Evolutionary conservation across 768 basidiomycete genomes (phyloP).

Genomic region (Mrakia blollopis): DNA sequence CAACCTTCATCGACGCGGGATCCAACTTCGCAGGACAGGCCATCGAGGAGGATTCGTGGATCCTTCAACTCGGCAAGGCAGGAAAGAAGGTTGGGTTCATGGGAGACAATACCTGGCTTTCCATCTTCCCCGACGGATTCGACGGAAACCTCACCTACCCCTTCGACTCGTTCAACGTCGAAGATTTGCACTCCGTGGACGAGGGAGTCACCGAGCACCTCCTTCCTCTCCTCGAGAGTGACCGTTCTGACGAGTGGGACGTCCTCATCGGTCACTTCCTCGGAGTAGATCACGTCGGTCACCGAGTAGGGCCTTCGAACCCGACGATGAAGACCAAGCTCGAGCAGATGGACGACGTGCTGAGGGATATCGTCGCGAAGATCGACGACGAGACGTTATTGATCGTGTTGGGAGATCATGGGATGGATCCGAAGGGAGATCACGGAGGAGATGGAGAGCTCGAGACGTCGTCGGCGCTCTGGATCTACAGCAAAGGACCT

Average conservation of each 20-base stretch:
- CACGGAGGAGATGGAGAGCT: slow-evolving; percentile 85
- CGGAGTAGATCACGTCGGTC: slow-evolving; percentile 94
- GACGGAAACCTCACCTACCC: slow-evolving; percentile 68
- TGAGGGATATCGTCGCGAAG: slow-evolving; percentile 63
- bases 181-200: slow-evolving; percentile 94
- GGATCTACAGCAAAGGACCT: slow-evolving; percentile 82
- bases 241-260: slow-evolving; percentile 62
- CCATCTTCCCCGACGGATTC: slow-evolving; percentile 75
- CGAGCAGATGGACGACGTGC: slow-evolving; percentile 76
- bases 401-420: slow-evolving; percentile 90
- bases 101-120: slow-evolving; percentile 97
- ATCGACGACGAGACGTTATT: slow-evolving; percentile 77
- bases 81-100: slow-evolving; percentile 71
- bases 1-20: slow-evolving; percentile 92
- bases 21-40: slow-evolving; percentile 83
- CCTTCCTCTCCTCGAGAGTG: slow-evolving; percentile 61
- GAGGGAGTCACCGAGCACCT: slow-evolving; percentile 78
- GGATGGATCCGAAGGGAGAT: slow-evolving; percentile 91
- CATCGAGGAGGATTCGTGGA: slow-evolving; percentile 80
- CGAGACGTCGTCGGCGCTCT: slow-evolving; percentile 79
- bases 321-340: slow-evolving; percentile 80
- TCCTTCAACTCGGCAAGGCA: slow-evolving; percentile 60
- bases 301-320: slow-evolving; percentile 85
- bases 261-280: slow-evolving; percentile 87
- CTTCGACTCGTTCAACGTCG: slow-evolving; percentile 96